Evolutionary conservation across 306 rosid species (phyloP).

Genomic region (Lotus japonicus): DNA sequence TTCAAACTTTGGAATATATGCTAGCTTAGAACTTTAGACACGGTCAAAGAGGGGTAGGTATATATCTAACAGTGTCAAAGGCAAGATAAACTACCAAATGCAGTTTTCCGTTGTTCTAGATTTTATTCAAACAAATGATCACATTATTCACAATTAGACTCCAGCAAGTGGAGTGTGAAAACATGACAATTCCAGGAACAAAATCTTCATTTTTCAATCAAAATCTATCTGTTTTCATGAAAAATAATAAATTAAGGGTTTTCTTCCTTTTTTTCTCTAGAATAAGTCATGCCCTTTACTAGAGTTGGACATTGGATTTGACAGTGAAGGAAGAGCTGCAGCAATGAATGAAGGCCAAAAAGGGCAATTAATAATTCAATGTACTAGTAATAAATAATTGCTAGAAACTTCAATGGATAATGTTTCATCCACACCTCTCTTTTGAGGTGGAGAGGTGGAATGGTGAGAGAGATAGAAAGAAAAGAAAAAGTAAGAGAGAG

Average conservation of each 20-base stretch:
- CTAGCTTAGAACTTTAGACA: neutral
- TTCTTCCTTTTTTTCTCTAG: neutral
- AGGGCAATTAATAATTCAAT: too few species aligned
- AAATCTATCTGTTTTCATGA: neutral
- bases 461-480: too few species aligned
- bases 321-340: neutral
- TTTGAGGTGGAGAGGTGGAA: too few species aligned
- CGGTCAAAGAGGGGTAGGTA: slow-evolving; percentile 1
- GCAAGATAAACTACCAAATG: too few species aligned
- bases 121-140: neutral
- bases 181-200: neutral
- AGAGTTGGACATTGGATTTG: neutral
- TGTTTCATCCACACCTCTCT: too few species aligned
- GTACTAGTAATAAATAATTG: too few species aligned
- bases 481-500: too few species aligned
- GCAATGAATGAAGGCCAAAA: neutral
- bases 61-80: neutral
- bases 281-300: neutral
- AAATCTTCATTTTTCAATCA: neutral
- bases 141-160: neutral
- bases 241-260: neutral
- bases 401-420: too few species aligned
- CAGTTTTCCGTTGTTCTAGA: neutral
- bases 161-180: too few species aligned
- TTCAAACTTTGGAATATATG: neutral